phyloP scores from a whole-genome alignment of 495 filamentous ascomycete species.

The Penicillium cataractarum region DNA sequence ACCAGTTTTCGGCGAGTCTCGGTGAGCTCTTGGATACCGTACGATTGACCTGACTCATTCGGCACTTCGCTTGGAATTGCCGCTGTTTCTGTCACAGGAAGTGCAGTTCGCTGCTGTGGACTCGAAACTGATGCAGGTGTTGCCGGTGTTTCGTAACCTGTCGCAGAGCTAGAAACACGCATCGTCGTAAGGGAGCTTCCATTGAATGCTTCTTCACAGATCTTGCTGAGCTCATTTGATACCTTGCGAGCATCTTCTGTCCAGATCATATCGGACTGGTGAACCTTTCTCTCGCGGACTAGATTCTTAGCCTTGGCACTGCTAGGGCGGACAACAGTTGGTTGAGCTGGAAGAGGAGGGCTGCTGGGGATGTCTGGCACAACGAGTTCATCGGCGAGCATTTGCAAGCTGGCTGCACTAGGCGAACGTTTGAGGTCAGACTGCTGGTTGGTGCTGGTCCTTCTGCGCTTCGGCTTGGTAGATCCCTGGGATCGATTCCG shows the following conservation, averaged over 20 bases:
- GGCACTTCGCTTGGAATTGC: conserved; percentile 11
- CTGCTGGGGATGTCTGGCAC: conserved; percentile 34
- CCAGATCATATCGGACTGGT: conserved; percentile 54
- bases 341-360: conserved; percentile 45
- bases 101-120: conserved; percentile 27
- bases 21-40: conserved; percentile 54
- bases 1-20: conserved; percentile 61
- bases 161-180: conserved; percentile 46
- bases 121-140: conserved; percentile 50
- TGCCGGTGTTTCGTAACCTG: conserved; percentile 55
- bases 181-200: conserved; percentile 61
- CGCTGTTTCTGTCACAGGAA: conserved; percentile 1
- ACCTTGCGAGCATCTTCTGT: conserved; percentile 65
- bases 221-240: conserved; percentile 66
- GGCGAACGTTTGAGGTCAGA: conserved; percentile 27
- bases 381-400: conserved; percentile 23
- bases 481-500: conserved; percentile 50
- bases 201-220: conserved; percentile 85
- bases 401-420: conserved; percentile 36
- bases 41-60: conserved; percentile 35
- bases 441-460: conserved; percentile 17
- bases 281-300: conserved; percentile 42
- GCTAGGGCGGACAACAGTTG: conserved; percentile 40
- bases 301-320: conserved; percentile 31
- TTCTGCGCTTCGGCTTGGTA: conserved; percentile 30